A percentile compares a stretch with the other conserved stretches of the same genome.
Conservation (phyloP, 345 rosid species). For the Murraya paniculata region DNA sequence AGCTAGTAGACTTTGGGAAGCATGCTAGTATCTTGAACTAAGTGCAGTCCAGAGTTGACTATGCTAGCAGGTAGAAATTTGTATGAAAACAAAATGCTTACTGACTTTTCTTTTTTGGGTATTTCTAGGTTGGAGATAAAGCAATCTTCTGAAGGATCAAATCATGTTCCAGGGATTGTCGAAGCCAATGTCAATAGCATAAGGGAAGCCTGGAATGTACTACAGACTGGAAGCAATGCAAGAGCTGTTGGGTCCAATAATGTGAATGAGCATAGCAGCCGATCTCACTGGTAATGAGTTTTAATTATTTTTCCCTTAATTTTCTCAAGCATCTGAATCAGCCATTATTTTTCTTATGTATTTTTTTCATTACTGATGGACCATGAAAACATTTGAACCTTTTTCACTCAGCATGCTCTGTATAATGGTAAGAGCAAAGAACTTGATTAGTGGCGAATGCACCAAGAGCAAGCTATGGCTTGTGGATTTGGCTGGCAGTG, state of each 20-base stretch:
- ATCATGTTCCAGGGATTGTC: slow-evolving; percentile 82
- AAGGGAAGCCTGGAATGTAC: slow-evolving; percentile 82
- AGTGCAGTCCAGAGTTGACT: background rate
- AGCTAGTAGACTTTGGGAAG: background rate
- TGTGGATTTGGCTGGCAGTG: slow-evolving; percentile 97
- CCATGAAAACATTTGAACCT: background rate
- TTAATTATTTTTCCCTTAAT: background rate
- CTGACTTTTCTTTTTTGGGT: background rate
- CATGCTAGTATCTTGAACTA: background rate
- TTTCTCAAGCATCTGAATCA: background rate
- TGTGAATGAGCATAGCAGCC: slow-evolving; percentile 95
- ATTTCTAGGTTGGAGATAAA: slow-evolving; percentile 79
- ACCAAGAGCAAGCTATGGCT: slow-evolving; percentile 99
- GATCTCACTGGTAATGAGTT: slow-evolving; percentile 82
- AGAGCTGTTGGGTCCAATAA: slow-evolving; percentile 97
- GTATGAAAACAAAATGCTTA: background rate
- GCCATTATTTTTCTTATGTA: background rate
- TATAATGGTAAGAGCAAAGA: slow-evolving; percentile 82
- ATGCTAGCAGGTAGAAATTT: background rate
- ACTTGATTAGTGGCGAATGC: slow-evolving; percentile 76
- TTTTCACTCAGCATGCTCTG: slow-evolving; percentile 77
- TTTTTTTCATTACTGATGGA: slow-evolving; percentile 1
- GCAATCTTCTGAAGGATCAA: slow-evolving; percentile 80
- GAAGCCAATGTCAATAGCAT: slow-evolving; percentile 78
- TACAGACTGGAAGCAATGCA: slow-evolving; percentile 89